Evolutionary conservation across 2,329 filamentous ascomycete species (phyloP), one percentile per base, ranked within the genome.

Genomic region (Penicillium vulpinum): DNA sequence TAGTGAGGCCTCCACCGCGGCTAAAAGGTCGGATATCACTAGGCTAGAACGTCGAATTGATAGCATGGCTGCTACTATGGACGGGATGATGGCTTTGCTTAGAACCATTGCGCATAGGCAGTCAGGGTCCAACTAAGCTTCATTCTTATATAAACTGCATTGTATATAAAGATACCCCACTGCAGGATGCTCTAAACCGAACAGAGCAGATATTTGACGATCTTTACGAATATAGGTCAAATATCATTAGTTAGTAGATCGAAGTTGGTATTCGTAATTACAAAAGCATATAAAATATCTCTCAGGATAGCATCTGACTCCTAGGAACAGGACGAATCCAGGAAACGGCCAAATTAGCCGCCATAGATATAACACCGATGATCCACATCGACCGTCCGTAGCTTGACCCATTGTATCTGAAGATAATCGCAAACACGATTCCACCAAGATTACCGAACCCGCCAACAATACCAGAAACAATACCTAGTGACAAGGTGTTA

Each of bases 371-470:
- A 38, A 87, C 78, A 3, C 92, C 92, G 67, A 93, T 91, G 57
- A 95, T 88, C 90, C 90, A 94, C 61, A 95, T 84, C 0, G 85
- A 84, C 71, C 81, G 85, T 11, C 80, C 84, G 68, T 92, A 95
- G 67, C 88, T 76, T 1, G 77, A 83, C 5, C 85, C 86, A 47
- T 84, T 79, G 75, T 92, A 94, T 48, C 91, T 81, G 80, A 93
- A 96, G 69, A 91, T 85, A 70, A 95, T 85, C 21, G 91, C 88
- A 68, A 94, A 96, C 47, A 95, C 73, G 50, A 96, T 85, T 13
- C 92, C 92, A 4, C 92, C 92, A 10, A 96, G 74, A 68, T 96
- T 97, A 1, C 92, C 92, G 9, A 84, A 81, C 0, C 89, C 91
- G 10, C 92, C 92, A 0, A 91, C 88, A 35, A 90, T 78, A 13